Evolutionary conservation across 495 filamentous ascomycete species (phyloP), one percentile per base, ranked within the genome.

Genomic region (Tuber borchii): DNA sequence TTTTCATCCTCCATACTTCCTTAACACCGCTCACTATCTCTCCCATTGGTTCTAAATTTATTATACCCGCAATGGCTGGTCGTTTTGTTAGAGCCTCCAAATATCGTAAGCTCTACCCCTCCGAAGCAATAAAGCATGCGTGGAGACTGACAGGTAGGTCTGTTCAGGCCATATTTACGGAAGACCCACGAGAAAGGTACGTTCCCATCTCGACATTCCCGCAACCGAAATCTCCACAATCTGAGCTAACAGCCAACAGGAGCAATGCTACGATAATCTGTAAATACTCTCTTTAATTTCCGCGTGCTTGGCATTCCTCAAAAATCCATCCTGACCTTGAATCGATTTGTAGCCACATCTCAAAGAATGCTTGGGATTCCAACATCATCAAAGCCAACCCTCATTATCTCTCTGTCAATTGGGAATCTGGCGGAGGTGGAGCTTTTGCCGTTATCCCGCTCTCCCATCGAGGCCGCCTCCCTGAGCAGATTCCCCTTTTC

Each of bases 61-160:
- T 80, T 72, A 71, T 80, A 72, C 34, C 73, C 65, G 17, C 73
- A 79, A 99, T 99, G 95, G 90, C 95, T 84, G 94, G 94, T 84
- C 93, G 95, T 85, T 99, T 99, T 86, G 96, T 98, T 85, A 91
- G 95, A 86, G 91, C 93, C 84, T 97, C 95, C 82, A 99, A 99
- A 86, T 99, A 97, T 87, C 93, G 96, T 97, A 87, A 88, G 95
- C 88, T 71, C 56, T 17, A 10, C 74, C 79, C 76, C 78, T 78
- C 84, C 82, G 84, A 82, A 80, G 75, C 72, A 81, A 83, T 81
- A 75, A 71, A 81, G 51, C 65, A 77, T 71, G 81, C 71, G 77
- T 76, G 80, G 76, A 73, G 71, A 51, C 69, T 75, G 76, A 83
- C 83, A 78, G 82, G 79, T 73, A 51, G 56, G 74, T 74, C 78